Evolutionary conservation across 495 filamentous ascomycete species (phyloP), one percentile per base, ranked within the genome.

Genomic region (Tuber brumale): DNA sequence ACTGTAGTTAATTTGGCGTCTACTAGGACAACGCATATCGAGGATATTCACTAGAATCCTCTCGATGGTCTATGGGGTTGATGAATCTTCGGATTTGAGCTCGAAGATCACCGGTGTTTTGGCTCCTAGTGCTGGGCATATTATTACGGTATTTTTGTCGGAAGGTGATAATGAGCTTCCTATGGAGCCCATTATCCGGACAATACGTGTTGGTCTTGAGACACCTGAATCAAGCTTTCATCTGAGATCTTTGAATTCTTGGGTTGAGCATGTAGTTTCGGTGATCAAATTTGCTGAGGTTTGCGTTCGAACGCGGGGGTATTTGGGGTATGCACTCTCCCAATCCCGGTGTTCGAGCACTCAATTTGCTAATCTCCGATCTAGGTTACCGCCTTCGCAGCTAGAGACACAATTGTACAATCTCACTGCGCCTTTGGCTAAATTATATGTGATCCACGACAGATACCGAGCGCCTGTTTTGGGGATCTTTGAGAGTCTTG

Each of bases 351-450:
- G 18, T 57, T 69, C 14, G 7, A 3, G n/a, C 66, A 66, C 18
- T 39, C 44, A 70, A 21, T 39, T 48, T 69, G 71, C 79, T 82
- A 71, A 81, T 37, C 23, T 44, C 5, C 42, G 42, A 31, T 61
- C 18, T 10, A 82, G 80, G 51, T 51, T 80, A 12, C 85, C 90
- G 23, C 87, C 86, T 23, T 89, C 89, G 43, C 86, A 89, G 42
- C 86, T 98, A 6, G 92, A 96, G 82, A 87, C 88, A 31, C 91
- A 93, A 75, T 84, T 98, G 16, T 96, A 96, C 85, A 91, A 94
- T 80, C 88, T 88, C 12, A 88, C 91, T 1, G 91, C 92, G 2
- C 85, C 93, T 61, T 83, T 97, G 48, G 91, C 93, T 44, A 90
- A 92, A 69, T 85, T 97, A 31, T 95, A 92, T 83, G 93, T 91